Conservation (phyloP, 768 basidiomycete species). For the Lactarius quietus region DNA sequence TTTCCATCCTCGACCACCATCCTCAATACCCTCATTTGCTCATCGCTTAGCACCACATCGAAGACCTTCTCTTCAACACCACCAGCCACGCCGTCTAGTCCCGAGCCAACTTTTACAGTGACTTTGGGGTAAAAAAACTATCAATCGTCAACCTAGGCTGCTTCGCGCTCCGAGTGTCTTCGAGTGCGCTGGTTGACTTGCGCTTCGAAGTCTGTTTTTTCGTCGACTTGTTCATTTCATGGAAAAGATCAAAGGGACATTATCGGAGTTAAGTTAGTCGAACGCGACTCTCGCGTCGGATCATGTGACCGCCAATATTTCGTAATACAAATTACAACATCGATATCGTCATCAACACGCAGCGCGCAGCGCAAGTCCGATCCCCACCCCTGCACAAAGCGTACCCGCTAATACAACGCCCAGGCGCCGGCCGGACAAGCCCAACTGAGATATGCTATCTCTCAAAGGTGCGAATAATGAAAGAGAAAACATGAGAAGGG, state of each 20-base stretch:
- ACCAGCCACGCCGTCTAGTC: constrained; percentile 21
- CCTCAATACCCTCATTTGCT: constrained; percentile 50
- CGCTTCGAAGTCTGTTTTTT: constrained; percentile 28
- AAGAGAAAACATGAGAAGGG: constrained; percentile 55
- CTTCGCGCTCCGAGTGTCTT: constrained; percentile 27
- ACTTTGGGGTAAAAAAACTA: constrained; percentile 35
- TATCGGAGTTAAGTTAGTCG: neutral
- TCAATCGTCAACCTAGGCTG: constrained; percentile 35
- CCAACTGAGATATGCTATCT: constrained; percentile 29
- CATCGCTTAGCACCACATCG: constrained; percentile 46
- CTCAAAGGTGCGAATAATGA: constrained; percentile 53
- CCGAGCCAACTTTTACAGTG: constrained; percentile 19
- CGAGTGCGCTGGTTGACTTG: constrained; percentile 30
- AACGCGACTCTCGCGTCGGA: constrained; percentile 10
- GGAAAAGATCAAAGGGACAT: neutral
- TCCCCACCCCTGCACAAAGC: constrained; percentile 44
- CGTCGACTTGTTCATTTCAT: constrained; percentile 18
- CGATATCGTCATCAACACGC: neutral
- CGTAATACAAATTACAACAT: neutral
- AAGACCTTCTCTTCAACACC: constrained; percentile 26
- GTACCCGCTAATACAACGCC: constrained; percentile 39
- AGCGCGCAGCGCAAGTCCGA: constrained; percentile 36
- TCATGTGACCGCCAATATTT: constrained; percentile 19
- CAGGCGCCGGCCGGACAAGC: constrained; percentile 29
- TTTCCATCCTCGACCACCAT: constrained; percentile 54